These are phyloP conservation scores for Omphalea diandra DNA, from an alignment of 441 rosid species.

Conservation along the genomic window DNA sequence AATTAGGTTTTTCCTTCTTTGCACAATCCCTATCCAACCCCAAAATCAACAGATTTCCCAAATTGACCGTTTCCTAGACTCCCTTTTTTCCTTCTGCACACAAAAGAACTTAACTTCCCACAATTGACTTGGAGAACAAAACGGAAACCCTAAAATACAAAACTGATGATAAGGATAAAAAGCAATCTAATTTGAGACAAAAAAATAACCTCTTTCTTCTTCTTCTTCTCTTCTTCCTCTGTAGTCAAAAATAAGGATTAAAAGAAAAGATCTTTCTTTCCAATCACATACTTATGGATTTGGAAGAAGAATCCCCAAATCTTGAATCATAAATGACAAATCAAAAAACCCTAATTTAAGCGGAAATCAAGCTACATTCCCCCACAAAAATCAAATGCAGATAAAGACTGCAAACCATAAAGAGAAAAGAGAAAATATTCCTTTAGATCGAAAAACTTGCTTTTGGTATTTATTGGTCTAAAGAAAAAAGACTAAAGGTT, in stretches of 20 bases:
- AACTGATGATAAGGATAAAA: slow-evolving; percentile 2
- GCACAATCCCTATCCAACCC: slow-evolving; percentile 21
- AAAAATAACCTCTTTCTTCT: slow-evolving; percentile 14
- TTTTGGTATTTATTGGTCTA: neutral
- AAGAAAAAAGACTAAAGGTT: neutral
- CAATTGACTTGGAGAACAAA: neutral
- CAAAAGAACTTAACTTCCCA: neutral
- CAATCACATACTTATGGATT: slow-evolving; percentile 25
- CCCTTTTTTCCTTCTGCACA: neutral
- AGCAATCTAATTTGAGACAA: neutral
- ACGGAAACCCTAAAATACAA: neutral
- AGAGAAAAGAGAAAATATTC: neutral
- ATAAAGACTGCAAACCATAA: slow-evolving; percentile 7
- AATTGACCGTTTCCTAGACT: slow-evolving; percentile 16
- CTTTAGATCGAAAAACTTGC: neutral
- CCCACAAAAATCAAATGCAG: slow-evolving; percentile 23
- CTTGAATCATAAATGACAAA: neutral
- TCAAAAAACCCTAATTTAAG: slow-evolving; percentile 31
- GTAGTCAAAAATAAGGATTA: neutral
- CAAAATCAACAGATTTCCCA: slow-evolving; percentile 29
- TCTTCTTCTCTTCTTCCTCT: no score
- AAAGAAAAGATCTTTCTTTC: slow-evolving; percentile 11
- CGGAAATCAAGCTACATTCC: slow-evolving; percentile 36
- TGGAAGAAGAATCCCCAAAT: slow-evolving; percentile 14
- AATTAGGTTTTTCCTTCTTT: slow-evolving; percentile 21